Percentiles rank a stretch among this genome's conserved stretches.
Evolutionary conservation across 352 stramenopile genomes (phyloP).

Genomic region (Globisporangium megalacanthum): DNA sequence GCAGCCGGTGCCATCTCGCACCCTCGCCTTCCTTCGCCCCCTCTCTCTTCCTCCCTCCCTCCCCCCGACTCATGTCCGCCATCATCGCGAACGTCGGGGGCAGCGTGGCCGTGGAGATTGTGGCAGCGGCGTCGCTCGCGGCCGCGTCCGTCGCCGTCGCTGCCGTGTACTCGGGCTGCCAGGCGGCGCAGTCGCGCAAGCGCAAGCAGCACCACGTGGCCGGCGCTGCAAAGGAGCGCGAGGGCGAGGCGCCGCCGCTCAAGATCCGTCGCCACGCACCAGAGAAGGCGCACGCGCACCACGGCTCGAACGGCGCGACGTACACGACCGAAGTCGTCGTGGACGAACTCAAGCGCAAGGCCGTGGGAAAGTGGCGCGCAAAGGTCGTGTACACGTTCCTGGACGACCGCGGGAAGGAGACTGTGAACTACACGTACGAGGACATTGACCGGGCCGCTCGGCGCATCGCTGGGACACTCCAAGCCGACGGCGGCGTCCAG

Average conservation of each 20-base stretch:
- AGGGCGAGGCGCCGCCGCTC: conserved; percentile 7
- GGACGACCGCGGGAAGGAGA: conserved; percentile 63
- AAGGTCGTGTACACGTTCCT: conserved; percentile 81
- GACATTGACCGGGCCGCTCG: conserved; percentile 62
- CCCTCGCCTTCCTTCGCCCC: not conserved
- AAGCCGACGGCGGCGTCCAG: conserved; percentile 33
- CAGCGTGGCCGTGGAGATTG: conserved; percentile 37
- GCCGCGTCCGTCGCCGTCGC: conserved; percentile 32
- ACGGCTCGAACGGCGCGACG: conserved; percentile 28
- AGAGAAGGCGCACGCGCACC: conserved; percentile 4
- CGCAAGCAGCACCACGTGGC: conserved; percentile 15
- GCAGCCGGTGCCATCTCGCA: no score
- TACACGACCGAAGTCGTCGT: conserved; percentile 34
- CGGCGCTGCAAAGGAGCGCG: conserved; percentile 1
- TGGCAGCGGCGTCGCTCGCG: conserved; percentile 42
- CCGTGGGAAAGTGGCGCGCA: conserved; percentile 38
- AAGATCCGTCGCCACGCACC: conserved; percentile 32
- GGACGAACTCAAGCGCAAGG: conserved; percentile 45
- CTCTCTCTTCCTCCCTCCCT: conserved; percentile 3
- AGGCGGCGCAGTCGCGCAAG: conserved; percentile 19
- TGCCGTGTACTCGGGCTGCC: conserved; percentile 15
- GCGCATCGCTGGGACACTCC: conserved; percentile 52
- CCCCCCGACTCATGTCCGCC: conserved; percentile 7
- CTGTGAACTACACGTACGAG: conserved; percentile 60
- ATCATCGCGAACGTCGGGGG: conserved; percentile 25